Base-by-base conservation (phyloP, 2,329 filamentous ascomycete genomes). In the Ascochyta clinopodiicola region DNA sequence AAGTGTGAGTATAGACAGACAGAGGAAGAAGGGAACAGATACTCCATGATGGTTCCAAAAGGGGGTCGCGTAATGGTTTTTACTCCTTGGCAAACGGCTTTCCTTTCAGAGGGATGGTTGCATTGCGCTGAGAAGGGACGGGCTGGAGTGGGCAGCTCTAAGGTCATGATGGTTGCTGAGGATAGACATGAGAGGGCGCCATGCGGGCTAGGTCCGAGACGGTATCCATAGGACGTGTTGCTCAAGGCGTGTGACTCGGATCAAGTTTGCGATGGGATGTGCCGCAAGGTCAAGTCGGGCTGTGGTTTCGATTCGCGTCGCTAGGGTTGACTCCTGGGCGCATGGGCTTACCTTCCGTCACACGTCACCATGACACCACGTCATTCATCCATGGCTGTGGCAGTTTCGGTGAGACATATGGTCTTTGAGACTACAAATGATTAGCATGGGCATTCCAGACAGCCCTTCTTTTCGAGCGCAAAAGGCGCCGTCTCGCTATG, bases 401-500 rank as follows among this genome's bases (percentile, higher is more conserved):
- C 42, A 44, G 24, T 15, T 29, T 45, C 35, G 36, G 44, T 32
- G 37, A 49, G 40, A 56, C 39, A 25, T 37, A 50, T 56, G 46
- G 52, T 50, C 52, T 46, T 51, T 35, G 15, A 27, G 40, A 60
- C 65, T 68, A 63, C 37, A 56, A 35, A 50, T 56, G 19, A 67
- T 68, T 63, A 68, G 65, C 59, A 52, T 22, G 46, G 32, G 39
- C 27, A 17, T 32, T 27, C 22, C 27, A 32, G 50, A 40, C 27
- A 47, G 51, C 55, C 49, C 39, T 52, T 44, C 44, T 61, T 57
- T 50, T 54, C 49, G 57, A n/a, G 9, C 25, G 22, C 27, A 48
- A 34, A 17, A 58, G 63, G 12, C 62, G 45, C 62, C 56, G 12
- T 60, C 21, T 57, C 59, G 62, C 61, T 64, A 64, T 63, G 58